Conservation (phyloP, 2,329 filamentous ascomycete species). For the Trichoderma citrinoviride region DNA sequence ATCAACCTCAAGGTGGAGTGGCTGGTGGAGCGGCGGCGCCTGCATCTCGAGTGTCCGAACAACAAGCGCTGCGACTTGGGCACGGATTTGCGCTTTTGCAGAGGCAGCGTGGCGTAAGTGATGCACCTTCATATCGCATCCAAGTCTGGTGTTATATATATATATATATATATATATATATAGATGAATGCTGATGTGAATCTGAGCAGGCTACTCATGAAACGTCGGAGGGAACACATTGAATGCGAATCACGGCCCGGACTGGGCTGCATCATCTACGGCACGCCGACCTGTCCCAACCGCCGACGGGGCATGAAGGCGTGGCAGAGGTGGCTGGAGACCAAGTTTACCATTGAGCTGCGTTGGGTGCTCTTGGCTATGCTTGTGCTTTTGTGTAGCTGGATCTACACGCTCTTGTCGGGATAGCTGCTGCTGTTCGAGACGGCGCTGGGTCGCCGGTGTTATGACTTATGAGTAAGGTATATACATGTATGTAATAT, state of each 20-base stretch:
- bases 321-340: constrained; percentile 45
- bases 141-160: no score
- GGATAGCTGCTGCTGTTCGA: not conserved
- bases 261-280: constrained; percentile 55
- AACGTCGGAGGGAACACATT: constrained; percentile 56
- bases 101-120: constrained; percentile 57
- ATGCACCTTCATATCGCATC: not conserved
- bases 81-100: constrained; percentile 59
- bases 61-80: constrained; percentile 55
- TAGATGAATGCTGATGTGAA: not conserved
- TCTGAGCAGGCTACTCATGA: constrained; percentile 52
- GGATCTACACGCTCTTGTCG: constrained; percentile 13
- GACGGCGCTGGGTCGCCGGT: not conserved
- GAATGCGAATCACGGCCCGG: constrained; percentile 59
- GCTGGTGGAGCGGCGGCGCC: constrained; percentile 61
- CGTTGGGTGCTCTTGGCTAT: constrained; percentile 50
- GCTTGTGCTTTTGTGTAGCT: constrained; percentile 35
- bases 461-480: not conserved
- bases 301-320: constrained; percentile 45
- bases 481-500: not conserved
- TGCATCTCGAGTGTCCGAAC: constrained; percentile 65
- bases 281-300: constrained; percentile 48
- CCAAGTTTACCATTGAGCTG: constrained; percentile 45
- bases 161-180: not conserved
- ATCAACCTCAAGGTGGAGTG: constrained; percentile 65